Percentiles rank a stretch among this genome's conserved stretches.
Evolutionary conservation across 768 basidiomycete genomes (phyloP).

Genomic region (Leccinum disarticulatum): DNA sequence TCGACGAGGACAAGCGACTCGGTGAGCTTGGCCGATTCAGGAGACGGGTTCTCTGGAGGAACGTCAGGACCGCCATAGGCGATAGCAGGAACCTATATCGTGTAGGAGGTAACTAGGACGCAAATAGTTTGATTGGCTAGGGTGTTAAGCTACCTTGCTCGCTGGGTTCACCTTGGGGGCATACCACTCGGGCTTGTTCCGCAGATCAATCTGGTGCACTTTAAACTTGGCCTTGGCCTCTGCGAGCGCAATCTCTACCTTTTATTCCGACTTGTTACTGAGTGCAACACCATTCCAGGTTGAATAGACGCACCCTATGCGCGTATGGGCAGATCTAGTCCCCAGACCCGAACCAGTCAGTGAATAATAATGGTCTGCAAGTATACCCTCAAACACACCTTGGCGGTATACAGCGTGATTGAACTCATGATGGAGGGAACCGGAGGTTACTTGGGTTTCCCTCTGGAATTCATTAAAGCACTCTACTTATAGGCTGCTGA

Average conservation of each 20-base stretch:
- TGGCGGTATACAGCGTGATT: slow-evolving; percentile 48
- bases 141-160: slow-evolving; percentile 48
- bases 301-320: slow-evolving; percentile 43
- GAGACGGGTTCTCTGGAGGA: slow-evolving; percentile 54
- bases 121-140: background rate
- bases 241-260: slow-evolving; percentile 62
- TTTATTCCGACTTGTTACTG: background rate
- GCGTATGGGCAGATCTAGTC: slow-evolving; percentile 57
- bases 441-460: background rate
- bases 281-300: background rate
- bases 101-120: background rate
- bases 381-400: slow-evolving; percentile 32
- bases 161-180: slow-evolving; percentile 63
- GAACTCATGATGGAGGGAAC: slow-evolving; percentile 14
- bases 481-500: slow-evolving; percentile 4
- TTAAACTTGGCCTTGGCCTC: slow-evolving; percentile 52
- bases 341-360: background rate
- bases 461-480: background rate
- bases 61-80: slow-evolving; percentile 61
- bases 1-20: slow-evolving; percentile 69
- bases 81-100: slow-evolving; percentile 35
- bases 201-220: slow-evolving; percentile 56
- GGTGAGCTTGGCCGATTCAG: slow-evolving; percentile 57
- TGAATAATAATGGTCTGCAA: background rate
- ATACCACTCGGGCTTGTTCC: slow-evolving; percentile 71